phyloP scores from a whole-genome alignment of 2,329 filamentous ascomycete genomes.

The Aspergillus sp. region DNA sequence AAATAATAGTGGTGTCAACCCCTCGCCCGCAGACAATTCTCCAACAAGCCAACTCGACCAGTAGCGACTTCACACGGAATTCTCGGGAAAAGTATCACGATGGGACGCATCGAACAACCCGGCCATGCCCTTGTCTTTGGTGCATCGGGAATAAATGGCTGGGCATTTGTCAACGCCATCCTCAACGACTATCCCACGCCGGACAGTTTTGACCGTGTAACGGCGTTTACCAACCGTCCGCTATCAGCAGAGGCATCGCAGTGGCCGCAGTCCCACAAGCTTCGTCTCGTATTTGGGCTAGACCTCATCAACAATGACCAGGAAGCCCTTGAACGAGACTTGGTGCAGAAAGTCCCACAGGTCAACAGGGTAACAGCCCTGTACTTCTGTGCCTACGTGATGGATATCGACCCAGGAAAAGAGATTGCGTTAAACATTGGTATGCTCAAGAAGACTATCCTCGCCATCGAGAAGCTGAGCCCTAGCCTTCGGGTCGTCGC shows the following conservation, averaged over 20 bases:
- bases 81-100: neutral
- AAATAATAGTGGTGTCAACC: neutral
- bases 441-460: conserved; percentile 1
- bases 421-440: neutral
- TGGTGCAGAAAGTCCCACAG: neutral
- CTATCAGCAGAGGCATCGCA: neutral
- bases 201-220: neutral
- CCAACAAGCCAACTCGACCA: neutral
- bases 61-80: neutral
- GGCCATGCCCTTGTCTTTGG: conserved; percentile 4
- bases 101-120: neutral
- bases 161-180: conserved; percentile 6
- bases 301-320: neutral
- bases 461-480: conserved; percentile 1
- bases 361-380: neutral
- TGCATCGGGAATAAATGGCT: conserved; percentile 5
- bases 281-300: neutral
- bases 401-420: neutral
- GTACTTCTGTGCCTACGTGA: conserved; percentile 6
- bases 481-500: conserved; percentile 1
- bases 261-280: neutral
- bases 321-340: neutral
- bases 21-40: neutral
- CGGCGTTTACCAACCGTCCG: conserved; percentile 4
- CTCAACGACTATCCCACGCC: neutral